A percentile compares a stretch with the other conserved stretches of the same genome.
These are phyloP conservation scores for Magnusiomyces sp. DNA, from an alignment of 1,139 yeast species.

Conservation along the genomic window DNA sequence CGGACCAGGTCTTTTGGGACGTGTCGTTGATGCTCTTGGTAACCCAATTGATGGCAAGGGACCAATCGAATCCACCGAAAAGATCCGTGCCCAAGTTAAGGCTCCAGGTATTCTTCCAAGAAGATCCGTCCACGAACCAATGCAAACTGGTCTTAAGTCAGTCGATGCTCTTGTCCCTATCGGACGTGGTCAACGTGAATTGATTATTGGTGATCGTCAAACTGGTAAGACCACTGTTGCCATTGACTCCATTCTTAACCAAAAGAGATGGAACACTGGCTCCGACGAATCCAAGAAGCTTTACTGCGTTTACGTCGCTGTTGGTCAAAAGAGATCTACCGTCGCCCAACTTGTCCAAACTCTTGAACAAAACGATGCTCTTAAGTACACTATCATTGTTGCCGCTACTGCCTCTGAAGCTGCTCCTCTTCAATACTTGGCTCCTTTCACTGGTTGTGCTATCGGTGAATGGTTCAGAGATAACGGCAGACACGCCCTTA, in stretches of 20 bases:
- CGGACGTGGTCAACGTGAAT: conserved; percentile 99
- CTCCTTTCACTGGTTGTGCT: conserved; percentile 99
- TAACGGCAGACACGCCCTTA: conserved; percentile 96
- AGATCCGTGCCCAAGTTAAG: conserved; percentile 95
- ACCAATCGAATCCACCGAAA: conserved; percentile 79
- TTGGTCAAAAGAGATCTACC: conserved; percentile 99
- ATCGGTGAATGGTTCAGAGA: conserved; percentile 99
- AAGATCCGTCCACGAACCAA: conserved; percentile 97
- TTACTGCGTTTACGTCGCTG: conserved; percentile 99
- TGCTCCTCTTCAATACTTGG: conserved; percentile 99
- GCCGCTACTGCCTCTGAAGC: conserved; percentile 99
- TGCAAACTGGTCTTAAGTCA: conserved; percentile 99
- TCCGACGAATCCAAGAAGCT: conserved; percentile 92
- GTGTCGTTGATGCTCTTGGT: conserved; percentile 99
- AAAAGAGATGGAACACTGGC: conserved; percentile 97
- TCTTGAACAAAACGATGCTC: conserved; percentile 95
- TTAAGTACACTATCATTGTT: conserved; percentile 95
- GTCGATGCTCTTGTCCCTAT: conserved; percentile 98
- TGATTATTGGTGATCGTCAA: conserved; percentile 99
- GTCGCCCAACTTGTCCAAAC: conserved; percentile 99
- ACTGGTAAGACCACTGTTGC: conserved; percentile 99
- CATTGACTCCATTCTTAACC: conserved; percentile 95
- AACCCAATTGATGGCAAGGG: conserved; percentile 99
- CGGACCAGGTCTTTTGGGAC: conserved; percentile 96
- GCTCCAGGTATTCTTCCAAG: conserved; percentile 99